Percentiles rank a stretch among this genome's conserved stretches.
Conservation (phyloP, 1,139 yeast genomes). For the Yamadazyma conglobata region DNA sequence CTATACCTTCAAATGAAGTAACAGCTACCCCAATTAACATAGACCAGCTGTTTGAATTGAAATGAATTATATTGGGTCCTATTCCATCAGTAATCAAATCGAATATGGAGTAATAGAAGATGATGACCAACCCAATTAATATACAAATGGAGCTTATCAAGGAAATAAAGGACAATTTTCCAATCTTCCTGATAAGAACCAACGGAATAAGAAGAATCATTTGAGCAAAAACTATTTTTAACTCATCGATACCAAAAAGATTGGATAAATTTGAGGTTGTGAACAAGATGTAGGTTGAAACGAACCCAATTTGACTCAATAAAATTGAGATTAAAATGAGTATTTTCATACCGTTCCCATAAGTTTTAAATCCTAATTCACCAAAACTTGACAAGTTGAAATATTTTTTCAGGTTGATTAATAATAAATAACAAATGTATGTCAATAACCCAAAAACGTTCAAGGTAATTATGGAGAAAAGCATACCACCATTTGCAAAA, state of each 20-base stretch:
- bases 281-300: slow-evolving; percentile 71
- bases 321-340: slow-evolving; percentile 61
- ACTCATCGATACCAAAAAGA: slow-evolving; percentile 22
- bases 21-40: slow-evolving; percentile 78
- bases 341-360: slow-evolving; percentile 58
- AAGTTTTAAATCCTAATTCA: slow-evolving; percentile 62
- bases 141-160: slow-evolving; percentile 66
- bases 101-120: slow-evolving; percentile 53
- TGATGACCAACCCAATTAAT: slow-evolving; percentile 59
- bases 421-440: slow-evolving; percentile 64
- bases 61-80: slow-evolving; percentile 45
- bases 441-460: slow-evolving; percentile 62
- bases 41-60: slow-evolving; percentile 65
- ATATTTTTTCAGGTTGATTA: slow-evolving; percentile 54
- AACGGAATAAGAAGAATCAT: slow-evolving; percentile 61
- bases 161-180: slow-evolving; percentile 67
- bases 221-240: slow-evolving; percentile 45
- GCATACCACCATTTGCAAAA: slow-evolving; percentile 68
- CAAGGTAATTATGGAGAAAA: slow-evolving; percentile 53
- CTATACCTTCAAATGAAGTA: slow-evolving; percentile 79
- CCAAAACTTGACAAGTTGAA: slow-evolving; percentile 69
- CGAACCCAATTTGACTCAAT: slow-evolving; percentile 72
- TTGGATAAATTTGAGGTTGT: slow-evolving; percentile 67
- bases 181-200: slow-evolving; percentile 66
- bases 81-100: slow-evolving; percentile 46